Evolutionary conservation across 202 grass and related monocot species (phyloP).

Genomic region (Elaeis oleifera): DNA sequence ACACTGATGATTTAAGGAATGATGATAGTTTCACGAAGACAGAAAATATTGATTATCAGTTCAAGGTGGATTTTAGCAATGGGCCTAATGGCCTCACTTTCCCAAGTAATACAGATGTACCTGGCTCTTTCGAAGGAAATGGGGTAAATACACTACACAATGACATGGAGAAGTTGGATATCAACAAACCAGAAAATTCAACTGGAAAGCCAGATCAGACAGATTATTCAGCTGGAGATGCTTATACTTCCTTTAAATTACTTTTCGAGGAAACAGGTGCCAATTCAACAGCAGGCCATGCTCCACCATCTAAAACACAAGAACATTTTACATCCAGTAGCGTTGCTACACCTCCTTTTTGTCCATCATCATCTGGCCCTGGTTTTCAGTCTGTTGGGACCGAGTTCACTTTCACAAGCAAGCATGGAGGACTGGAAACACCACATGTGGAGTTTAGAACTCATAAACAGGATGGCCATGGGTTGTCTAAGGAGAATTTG

Average conservation of each 20-base stretch:
- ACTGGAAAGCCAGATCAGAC: not conserved
- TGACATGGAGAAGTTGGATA: conserved; percentile 51
- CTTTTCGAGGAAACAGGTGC: conserved; percentile 34
- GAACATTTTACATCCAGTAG: not conserved
- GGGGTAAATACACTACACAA: conserved; percentile 32
- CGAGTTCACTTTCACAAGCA: conserved; percentile 32
- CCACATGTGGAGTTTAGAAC: conserved; percentile 23
- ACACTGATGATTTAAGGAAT: conserved; percentile 12
- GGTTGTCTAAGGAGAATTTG: conserved; percentile 45
- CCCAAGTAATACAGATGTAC: conserved; percentile 2
- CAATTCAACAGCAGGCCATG: conserved; percentile 15
- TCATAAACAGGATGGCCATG: conserved; percentile 34
- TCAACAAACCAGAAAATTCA: conserved; percentile 23
- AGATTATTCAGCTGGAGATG: conserved; percentile 6
- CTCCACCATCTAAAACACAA: conserved; percentile 26
- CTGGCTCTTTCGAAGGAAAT: conserved; percentile 14
- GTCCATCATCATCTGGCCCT: conserved; percentile 25
- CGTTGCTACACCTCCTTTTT: conserved; percentile 16
- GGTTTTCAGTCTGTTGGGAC: conserved; percentile 24
- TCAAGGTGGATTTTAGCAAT: not conserved
- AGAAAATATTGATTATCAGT: conserved; percentile 3
- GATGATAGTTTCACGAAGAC: conserved; percentile 13
- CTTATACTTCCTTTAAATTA: conserved; percentile 26
- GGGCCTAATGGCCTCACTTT: conserved; percentile 18
- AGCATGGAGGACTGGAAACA: conserved; percentile 18